Evolutionary conservation across 2,329 filamentous ascomycete genomes (phyloP), one percentile per base, ranked within the genome.

Genomic region (Alternaria conjuncta): DNA sequence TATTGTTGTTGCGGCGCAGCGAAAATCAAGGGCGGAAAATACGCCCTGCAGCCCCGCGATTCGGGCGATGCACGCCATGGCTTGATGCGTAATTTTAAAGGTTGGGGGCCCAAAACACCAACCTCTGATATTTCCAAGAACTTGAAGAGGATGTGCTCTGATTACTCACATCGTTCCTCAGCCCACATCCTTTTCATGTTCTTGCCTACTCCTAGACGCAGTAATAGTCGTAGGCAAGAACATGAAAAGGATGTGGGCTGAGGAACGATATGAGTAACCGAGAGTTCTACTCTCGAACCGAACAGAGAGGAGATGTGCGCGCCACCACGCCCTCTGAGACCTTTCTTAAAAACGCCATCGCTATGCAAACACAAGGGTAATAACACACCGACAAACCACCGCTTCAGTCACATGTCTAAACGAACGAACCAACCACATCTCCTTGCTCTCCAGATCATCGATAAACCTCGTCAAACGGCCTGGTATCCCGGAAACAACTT

Each of bases 391-490:
- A 41, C 15, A 10, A 41, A 15, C 36, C 36, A 10, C 36, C n/a
- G 15, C 36, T 41, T 41, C n/a, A 41, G 36, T 18, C n/a, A 41
- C n/a, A 53, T 30, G 18, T 60, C 23, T 7, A 41, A 41, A 25
- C 20, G 20, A 36, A 53, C 18, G 20, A 13, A 55, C 11, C 57
- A 43, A 65, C 36, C 18, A 18, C 26, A 11, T 20, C 21, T 53
- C 49, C 18, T 30, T 11, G 5, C 4, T 20, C 28, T 15, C 13
- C 0, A 5, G 15, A 21, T 41, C 67, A 95, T 79, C 93, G 90
- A 80, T 97, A 99, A 57, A 99, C 94, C 79, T 98, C 95, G 79
- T 98, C 94, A 81, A 99, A 99, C 3, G 96, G 96, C 75, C 96
- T 86, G 5, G 95, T 98, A 81, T 99, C 96, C 55, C 88, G 84